A percentile compares a stretch with the other conserved stretches of the same genome.
Evolutionary conservation across 345 rosid species (phyloP).

Genomic region (Citrus maxima): DNA sequence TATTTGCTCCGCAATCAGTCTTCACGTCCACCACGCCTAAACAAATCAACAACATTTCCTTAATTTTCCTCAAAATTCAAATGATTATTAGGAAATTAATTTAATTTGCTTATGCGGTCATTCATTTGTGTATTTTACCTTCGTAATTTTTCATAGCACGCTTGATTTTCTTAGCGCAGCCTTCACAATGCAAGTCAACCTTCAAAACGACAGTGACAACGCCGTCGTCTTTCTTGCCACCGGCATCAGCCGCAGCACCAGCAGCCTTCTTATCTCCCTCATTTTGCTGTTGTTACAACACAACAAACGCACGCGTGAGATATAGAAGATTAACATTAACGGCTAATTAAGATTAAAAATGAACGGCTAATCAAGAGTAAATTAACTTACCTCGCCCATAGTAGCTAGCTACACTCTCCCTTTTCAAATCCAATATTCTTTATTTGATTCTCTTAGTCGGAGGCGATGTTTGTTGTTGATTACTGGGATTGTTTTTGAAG

Average conservation of each 20-base stretch:
- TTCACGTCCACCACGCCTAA: slow-evolving; percentile 71
- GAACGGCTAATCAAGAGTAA: background rate
- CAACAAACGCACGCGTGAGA: background rate
- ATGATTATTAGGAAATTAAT: background rate
- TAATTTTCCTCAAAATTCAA: background rate
- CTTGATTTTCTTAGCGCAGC: slow-evolving; percentile 71
- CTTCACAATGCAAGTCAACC: slow-evolving; percentile 84
- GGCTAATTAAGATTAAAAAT: background rate
- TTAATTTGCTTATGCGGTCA: no score
- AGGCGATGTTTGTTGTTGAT: background rate
- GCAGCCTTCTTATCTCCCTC: slow-evolving; percentile 36
- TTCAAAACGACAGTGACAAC: slow-evolving; percentile 49
- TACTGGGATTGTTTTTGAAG: slow-evolving; percentile 22
- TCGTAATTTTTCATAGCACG: slow-evolving; percentile 35
- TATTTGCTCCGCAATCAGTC: slow-evolving; percentile 45
- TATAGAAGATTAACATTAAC: background rate
- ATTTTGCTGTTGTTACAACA: slow-evolving; percentile 28
- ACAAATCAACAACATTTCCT: background rate
- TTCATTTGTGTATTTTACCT: slow-evolving; percentile 33
- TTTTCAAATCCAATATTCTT: background rate
- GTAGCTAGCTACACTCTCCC: background rate
- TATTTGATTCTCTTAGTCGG: background rate
- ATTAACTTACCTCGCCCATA: slow-evolving; percentile 56
- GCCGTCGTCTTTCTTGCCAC: slow-evolving; percentile 43
- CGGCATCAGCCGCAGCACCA: slow-evolving; percentile 41